Conservation (phyloP, 1,139 yeast genomes). For the Yamadazyma atmosphaerica region DNA sequence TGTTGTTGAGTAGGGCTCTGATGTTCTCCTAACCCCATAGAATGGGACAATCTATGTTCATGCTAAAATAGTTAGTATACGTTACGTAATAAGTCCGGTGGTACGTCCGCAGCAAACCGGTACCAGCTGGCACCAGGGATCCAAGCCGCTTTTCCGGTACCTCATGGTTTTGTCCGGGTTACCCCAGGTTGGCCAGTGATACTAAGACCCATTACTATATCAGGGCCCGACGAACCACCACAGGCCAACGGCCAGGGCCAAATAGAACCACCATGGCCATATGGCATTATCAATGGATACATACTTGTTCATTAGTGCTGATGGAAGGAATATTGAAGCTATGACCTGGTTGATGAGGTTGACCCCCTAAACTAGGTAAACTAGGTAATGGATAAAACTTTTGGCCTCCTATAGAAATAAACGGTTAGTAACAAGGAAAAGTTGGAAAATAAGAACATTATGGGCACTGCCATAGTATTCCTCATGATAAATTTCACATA, state of each 20-base stretch:
- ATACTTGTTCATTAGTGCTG: slow-evolving; percentile 34
- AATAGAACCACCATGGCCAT: neutral
- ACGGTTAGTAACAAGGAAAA: neutral
- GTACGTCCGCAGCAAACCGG: no score
- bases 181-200: neutral
- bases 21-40: slow-evolving; percentile 12
- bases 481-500: slow-evolving; percentile 22
- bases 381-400: slow-evolving; percentile 53
- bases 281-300: slow-evolving; percentile 14
- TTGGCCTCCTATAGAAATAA: slow-evolving; percentile 37
- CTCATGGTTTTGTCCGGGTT: slow-evolving; percentile 1
- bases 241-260: no score
- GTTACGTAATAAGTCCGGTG: neutral
- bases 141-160: neutral
- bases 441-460: no score
- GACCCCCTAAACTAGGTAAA: slow-evolving; percentile 51
- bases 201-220: no score
- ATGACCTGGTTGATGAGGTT: slow-evolving; percentile 39
- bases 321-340: slow-evolving; percentile 50
- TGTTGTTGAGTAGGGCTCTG: slow-evolving; percentile 3
- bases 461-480: neutral
- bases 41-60: slow-evolving; percentile 10
- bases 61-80: slow-evolving; percentile 10
- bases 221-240: no score
- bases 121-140: no score